These are phyloP conservation scores for Pyrus bretschneideri DNA, from an alignment of 306 rosid species.

Conservation along the genomic window DNA sequence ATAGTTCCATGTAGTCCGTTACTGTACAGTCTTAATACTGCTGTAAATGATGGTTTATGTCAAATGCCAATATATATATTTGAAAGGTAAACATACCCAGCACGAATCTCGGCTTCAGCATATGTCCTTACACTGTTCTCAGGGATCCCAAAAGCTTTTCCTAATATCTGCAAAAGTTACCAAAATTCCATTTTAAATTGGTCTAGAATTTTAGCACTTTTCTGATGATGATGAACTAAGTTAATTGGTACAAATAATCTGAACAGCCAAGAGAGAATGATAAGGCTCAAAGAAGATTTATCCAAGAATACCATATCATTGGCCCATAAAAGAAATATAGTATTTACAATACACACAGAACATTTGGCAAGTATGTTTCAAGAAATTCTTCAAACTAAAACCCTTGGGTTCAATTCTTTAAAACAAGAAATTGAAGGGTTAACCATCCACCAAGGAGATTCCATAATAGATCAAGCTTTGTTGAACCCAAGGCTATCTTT, in stretches of 20 bases:
- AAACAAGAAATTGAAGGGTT: background rate
- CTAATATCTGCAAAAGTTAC: constrained; percentile 53
- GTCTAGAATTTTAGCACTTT: background rate
- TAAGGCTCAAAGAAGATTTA: background rate
- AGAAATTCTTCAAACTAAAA: background rate
- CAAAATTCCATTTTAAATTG: background rate
- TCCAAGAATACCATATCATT: background rate
- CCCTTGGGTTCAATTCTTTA: background rate
- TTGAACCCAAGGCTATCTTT: background rate
- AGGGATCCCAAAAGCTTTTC: constrained; percentile 85
- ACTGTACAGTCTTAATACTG: constrained; percentile 4
- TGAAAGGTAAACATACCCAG: constrained; percentile 52
- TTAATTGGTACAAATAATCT: background rate
- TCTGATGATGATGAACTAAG: background rate
- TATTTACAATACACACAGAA: background rate
- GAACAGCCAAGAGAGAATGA: background rate
- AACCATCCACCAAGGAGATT: background rate
- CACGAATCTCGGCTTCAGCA: constrained; percentile 94
- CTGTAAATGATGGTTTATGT: constrained; percentile 3
- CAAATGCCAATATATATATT: background rate
- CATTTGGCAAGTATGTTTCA: background rate
- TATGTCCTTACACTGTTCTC: constrained; percentile 81
- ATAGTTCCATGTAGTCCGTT: background rate
- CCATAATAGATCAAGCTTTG: background rate
- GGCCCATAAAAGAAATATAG: background rate